Evolutionary conservation across 2,329 filamentous ascomycete genomes (phyloP).

Genomic region (Podosphaera leucotricha): DNA sequence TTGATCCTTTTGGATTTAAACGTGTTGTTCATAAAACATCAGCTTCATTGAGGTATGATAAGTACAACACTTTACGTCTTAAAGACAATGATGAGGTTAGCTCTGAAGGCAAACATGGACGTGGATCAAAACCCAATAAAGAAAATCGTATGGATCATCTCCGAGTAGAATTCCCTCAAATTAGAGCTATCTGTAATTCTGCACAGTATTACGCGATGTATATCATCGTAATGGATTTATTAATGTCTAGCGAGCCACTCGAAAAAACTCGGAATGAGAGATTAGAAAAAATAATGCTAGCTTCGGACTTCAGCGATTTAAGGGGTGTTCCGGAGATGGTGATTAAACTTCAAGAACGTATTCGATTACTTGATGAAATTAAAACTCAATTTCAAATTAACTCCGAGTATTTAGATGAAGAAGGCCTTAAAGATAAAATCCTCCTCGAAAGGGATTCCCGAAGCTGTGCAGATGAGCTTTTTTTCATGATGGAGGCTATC

Average conservation of each 20-base stretch:
- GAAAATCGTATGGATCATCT: slow-evolving; percentile 86
- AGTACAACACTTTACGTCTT: slow-evolving; percentile 87
- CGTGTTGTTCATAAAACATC: slow-evolving; percentile 93
- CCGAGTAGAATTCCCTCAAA: slow-evolving; percentile 87
- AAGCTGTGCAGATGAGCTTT: slow-evolving; percentile 83
- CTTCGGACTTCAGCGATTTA: slow-evolving; percentile 93
- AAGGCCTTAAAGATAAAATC: slow-evolving; percentile 78
- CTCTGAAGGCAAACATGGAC: slow-evolving; percentile 26
- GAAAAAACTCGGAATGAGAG: slow-evolving; percentile 95
- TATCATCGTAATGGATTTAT: slow-evolving; percentile 83
- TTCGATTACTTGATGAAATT: slow-evolving; percentile 85
- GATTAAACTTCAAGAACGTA: slow-evolving; percentile 69
- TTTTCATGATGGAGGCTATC: slow-evolving; percentile 99
- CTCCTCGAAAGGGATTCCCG: slow-evolving; percentile 74
- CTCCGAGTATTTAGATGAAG: slow-evolving; percentile 61
- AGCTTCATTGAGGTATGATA: slow-evolving; percentile 82
- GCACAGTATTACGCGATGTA: slow-evolving; percentile 96
- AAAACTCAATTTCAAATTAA: slow-evolving; percentile 92
- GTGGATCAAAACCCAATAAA: slow-evolving; percentile 27
- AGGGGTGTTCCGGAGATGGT: slow-evolving; percentile 87
- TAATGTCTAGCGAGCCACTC: slow-evolving; percentile 86
- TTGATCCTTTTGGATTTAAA: slow-evolving; percentile 92
- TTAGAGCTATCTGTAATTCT: slow-evolving; percentile 89
- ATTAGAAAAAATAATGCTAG: slow-evolving; percentile 95
- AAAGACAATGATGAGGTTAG: slow-evolving; percentile 87